These are phyloP conservation scores for Albatrellus ellisii DNA, from an alignment of 768 basidiomycete genomes.

Conservation along the genomic window DNA sequence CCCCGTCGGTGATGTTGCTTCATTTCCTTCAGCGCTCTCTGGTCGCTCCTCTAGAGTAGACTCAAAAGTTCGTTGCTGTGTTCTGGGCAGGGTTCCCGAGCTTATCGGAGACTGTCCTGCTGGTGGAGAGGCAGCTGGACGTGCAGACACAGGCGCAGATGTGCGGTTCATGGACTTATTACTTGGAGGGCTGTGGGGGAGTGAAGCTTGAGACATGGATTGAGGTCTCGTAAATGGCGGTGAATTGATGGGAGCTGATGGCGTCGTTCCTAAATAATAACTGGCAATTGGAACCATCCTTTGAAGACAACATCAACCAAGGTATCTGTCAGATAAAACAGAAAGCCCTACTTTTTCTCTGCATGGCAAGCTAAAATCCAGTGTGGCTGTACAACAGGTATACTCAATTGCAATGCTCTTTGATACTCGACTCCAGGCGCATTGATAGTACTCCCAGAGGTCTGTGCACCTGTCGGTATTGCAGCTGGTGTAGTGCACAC, in stretches of 20 bases:
- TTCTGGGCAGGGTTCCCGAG: conserved; percentile 5
- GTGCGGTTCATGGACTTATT: conserved; percentile 36
- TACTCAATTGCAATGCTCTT: conserved; percentile 84
- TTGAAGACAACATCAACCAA: background rate
- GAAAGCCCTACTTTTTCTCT: conserved; percentile 57
- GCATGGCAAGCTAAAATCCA: conserved; percentile 87
- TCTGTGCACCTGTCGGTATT: conserved; percentile 43
- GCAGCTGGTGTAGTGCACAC: conserved; percentile 86
- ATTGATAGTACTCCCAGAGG: conserved; percentile 34
- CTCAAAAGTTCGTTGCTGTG: conserved; percentile 24
- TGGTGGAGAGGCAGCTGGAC: conserved; percentile 31
- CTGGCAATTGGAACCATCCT: conserved; percentile 82
- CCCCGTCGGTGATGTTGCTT: conserved; percentile 18
- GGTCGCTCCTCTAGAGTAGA: conserved; percentile 39
- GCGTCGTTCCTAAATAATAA: conserved; percentile 69
- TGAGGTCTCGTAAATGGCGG: conserved; percentile 40
- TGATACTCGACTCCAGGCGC: conserved; percentile 85
- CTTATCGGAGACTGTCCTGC: conserved; percentile 25
- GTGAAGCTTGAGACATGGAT: conserved; percentile 62
- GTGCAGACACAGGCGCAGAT: conserved; percentile 52
- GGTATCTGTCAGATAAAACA: conserved; percentile 1
- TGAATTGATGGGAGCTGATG: conserved; percentile 28
- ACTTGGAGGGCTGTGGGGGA: conserved; percentile 23
- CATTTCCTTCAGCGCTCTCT: conserved; percentile 23
- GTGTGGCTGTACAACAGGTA: conserved; percentile 89